phyloP scores from a whole-genome alignment of 176 grass and related monocot species.

The Bromus sterilis region DNA sequence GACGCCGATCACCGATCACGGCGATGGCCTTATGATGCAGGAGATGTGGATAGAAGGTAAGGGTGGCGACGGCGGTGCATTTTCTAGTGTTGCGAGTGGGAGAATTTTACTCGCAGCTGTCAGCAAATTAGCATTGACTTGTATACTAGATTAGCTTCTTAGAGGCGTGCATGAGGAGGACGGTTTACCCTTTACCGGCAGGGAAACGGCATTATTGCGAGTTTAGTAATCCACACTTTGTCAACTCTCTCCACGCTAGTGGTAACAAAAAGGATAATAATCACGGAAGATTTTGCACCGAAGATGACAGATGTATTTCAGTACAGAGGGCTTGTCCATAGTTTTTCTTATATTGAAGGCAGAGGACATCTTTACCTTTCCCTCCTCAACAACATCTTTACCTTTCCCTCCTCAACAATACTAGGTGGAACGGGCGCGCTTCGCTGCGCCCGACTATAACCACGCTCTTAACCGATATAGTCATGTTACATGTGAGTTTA shows the following conservation, averaged over 20 bases:
- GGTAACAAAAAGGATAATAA: background rate
- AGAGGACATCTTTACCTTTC: no score
- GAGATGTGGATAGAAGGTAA: background rate
- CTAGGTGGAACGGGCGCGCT: no score
- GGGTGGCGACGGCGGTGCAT: background rate
- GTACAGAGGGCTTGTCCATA: no score
- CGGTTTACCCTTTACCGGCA: constrained; percentile 4
- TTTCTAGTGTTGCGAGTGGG: background rate
- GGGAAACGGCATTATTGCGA: background rate
- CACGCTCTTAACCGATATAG: no score
- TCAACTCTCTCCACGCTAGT: background rate
- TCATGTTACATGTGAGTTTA: no score
- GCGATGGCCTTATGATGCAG: background rate
- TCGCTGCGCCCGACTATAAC: no score
- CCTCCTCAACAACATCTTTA: no score
- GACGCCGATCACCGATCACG: background rate
- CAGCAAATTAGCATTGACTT: background rate
- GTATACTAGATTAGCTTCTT: background rate
- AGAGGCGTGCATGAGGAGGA: background rate
- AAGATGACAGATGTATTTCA: no score
- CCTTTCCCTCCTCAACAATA: no score
- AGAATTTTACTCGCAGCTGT: background rate
- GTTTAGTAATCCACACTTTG: background rate
- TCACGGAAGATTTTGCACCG: no score
- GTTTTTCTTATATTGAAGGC: no score